Evolutionary conservation across 352 stramenopile species (phyloP).

Genomic region (Globisporangium uncinulatum): DNA sequence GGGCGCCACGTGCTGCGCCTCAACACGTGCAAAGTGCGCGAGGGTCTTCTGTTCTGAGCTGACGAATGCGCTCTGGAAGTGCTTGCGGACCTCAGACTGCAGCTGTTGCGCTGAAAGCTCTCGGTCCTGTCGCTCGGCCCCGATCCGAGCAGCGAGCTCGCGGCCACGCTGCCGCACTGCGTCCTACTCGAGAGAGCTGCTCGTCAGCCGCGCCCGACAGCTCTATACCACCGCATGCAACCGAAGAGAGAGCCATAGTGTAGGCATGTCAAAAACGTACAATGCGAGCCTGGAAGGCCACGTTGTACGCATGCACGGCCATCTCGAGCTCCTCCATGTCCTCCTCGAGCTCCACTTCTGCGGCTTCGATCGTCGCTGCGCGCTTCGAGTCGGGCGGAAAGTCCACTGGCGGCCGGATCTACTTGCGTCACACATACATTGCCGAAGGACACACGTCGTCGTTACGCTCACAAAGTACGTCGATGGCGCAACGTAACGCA

Average conservation of each 20-base stretch:
- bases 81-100: constrained; percentile 30
- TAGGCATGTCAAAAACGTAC: constrained; percentile 21
- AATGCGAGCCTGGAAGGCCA: constrained; percentile 78
- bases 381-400: constrained; percentile 71
- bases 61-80: constrained; percentile 51
- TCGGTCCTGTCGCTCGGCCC: constrained; percentile 50
- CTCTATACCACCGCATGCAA: no score
- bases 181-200: constrained; percentile 25
- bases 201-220: no score
- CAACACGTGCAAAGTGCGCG: constrained; percentile 51
- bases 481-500: no score
- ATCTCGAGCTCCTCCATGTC: constrained; percentile 83
- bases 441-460: not conserved
- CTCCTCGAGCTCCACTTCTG: constrained; percentile 63
- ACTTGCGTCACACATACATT: not conserved
- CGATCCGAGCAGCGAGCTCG: constrained; percentile 43
- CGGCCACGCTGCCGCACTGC: constrained; percentile 60
- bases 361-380: constrained; percentile 63
- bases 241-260: no score
- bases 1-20: constrained; percentile 34
- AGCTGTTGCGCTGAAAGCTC: constrained; percentile 52
- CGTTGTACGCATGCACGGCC: constrained; percentile 75
- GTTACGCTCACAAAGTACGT: not conserved
- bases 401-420: constrained; percentile 58
- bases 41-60: constrained; percentile 51